These are phyloP conservation scores for Haplosporangium sp. DNA, from an alignment of 371 early-diverging fungal species.

Conservation along the genomic window DNA sequence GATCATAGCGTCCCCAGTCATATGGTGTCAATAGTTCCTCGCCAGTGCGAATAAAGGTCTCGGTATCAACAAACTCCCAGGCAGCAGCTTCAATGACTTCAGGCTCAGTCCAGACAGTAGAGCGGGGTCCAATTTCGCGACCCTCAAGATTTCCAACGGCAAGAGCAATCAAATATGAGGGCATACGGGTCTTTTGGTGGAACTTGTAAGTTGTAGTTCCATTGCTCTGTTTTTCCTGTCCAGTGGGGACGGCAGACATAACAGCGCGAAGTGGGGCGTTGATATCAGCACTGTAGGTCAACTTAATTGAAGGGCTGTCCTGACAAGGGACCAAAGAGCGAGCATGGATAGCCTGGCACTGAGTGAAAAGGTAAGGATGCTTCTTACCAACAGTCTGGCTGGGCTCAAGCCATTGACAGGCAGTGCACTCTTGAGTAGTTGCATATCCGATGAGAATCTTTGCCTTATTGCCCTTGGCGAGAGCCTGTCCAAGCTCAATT, in stretches of 20 bases:
- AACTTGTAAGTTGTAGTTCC: slow-evolving; percentile 72
- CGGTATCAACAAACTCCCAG: slow-evolving; percentile 96
- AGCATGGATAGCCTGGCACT: slow-evolving; percentile 97
- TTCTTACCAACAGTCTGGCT: slow-evolving; percentile 94
- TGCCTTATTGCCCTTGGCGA: slow-evolving; percentile 60
- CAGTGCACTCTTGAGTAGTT: slow-evolving; percentile 87
- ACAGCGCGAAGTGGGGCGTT: slow-evolving; percentile 76
- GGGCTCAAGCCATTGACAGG: slow-evolving; percentile 92
- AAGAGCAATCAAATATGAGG: slow-evolving; percentile 95
- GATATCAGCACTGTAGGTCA: slow-evolving; percentile 89
- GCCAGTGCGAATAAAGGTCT: slow-evolving; percentile 87
- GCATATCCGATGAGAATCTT: slow-evolving; percentile 78
- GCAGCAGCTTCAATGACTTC: slow-evolving; percentile 91
- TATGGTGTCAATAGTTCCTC: slow-evolving; percentile 92
- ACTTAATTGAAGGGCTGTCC: slow-evolving; percentile 94
- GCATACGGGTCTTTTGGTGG: slow-evolving; percentile 79
- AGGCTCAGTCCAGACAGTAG: slow-evolving; percentile 96
- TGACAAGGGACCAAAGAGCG: slow-evolving; percentile 92
- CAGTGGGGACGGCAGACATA: slow-evolving; percentile 72
- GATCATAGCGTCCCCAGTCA: slow-evolving; percentile 97
- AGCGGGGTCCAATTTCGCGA: slow-evolving; percentile 88
- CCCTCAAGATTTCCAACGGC: slow-evolving; percentile 90
- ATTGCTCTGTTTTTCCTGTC: slow-evolving; percentile 58
- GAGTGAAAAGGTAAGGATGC: slow-evolving; percentile 95
- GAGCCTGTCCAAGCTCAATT: slow-evolving; percentile 64